These are phyloP conservation scores for Endoconidiophora polonica DNA, from an alignment of 2,329 filamentous ascomycete species.

Conservation along the genomic window DNA sequence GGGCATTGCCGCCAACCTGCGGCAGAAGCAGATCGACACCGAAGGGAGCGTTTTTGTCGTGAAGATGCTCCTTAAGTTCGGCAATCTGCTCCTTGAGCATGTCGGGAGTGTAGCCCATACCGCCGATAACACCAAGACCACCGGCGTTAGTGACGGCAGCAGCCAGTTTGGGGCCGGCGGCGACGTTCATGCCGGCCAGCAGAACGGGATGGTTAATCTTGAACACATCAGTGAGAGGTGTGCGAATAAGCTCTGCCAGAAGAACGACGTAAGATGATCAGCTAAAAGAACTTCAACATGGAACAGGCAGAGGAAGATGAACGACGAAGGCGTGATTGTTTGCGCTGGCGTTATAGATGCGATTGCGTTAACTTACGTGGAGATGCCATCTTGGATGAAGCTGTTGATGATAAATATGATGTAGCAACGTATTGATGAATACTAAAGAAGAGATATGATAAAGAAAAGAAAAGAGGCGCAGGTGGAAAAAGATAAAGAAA, in stretches of 20 bases:
- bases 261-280: not conserved
- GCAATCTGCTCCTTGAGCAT: slow-evolving; percentile 92
- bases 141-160: slow-evolving; percentile 95
- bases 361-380: slow-evolving; percentile 76
- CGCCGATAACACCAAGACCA: slow-evolving; percentile 89
- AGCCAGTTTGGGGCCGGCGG: slow-evolving; percentile 86
- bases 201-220: slow-evolving; percentile 95
- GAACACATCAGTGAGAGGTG: slow-evolving; percentile 84
- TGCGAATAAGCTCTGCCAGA: slow-evolving; percentile 44
- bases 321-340: slow-evolving; percentile 89
- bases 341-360: slow-evolving; percentile 89
- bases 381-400: slow-evolving; percentile 47
- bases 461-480: slow-evolving; percentile 11
- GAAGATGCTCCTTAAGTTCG: slow-evolving; percentile 77
- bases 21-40: slow-evolving; percentile 87
- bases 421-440: not conserved
- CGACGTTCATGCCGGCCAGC: slow-evolving; percentile 97
- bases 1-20: slow-evolving; percentile 82
- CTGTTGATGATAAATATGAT: slow-evolving; percentile 17
- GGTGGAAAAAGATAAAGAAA: not conserved
- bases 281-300: not conserved
- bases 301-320: slow-evolving; percentile 94
- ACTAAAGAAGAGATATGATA: slow-evolving; percentile 8
- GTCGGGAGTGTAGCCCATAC: slow-evolving; percentile 87
- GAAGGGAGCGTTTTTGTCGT: slow-evolving; percentile 86